Conservation (phyloP, 2,329 filamentous ascomycete species). For the Pseudocercospora cruenta region DNA sequence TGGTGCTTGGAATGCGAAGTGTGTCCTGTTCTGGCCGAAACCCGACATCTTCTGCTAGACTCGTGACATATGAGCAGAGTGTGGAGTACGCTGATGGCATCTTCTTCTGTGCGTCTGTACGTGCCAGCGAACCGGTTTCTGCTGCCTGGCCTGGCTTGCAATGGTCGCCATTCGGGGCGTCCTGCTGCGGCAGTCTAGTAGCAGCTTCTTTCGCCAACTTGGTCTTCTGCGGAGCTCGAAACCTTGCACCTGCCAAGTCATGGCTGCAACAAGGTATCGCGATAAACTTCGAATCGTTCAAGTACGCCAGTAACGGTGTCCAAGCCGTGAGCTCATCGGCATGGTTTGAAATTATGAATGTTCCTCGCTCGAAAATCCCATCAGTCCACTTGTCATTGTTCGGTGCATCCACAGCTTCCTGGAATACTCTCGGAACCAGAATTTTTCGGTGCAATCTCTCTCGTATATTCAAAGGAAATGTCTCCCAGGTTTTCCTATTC, state of each 20-base stretch:
- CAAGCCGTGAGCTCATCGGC: slow-evolving; percentile 94
- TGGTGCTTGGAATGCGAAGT: slow-evolving; percentile 86
- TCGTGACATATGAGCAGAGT: slow-evolving; percentile 76
- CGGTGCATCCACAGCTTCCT: slow-evolving; percentile 4
- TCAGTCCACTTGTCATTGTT: slow-evolving; percentile 42
- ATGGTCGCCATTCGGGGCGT: neutral
- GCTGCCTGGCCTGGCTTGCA: slow-evolving; percentile 31
- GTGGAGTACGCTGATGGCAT: slow-evolving; percentile 76
- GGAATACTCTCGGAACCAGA: slow-evolving; percentile 60
- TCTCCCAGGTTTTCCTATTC: slow-evolving; percentile 79
- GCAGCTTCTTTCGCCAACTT: slow-evolving; percentile 17
- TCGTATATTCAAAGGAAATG: slow-evolving; percentile 61
- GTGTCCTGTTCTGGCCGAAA: slow-evolving; percentile 81
- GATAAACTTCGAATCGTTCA: slow-evolving; percentile 79
- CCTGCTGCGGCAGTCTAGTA: slow-evolving; percentile 31
- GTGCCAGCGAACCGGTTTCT: slow-evolving; percentile 41
- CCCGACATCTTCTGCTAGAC: slow-evolving; percentile 71
- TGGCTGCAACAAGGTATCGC: slow-evolving; percentile 96
- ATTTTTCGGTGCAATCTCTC: slow-evolving; percentile 61
- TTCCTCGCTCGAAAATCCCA: slow-evolving; percentile 69
- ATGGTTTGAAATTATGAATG: slow-evolving; percentile 96
- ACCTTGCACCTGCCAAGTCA: slow-evolving; percentile 73
- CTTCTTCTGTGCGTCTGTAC: slow-evolving; percentile 37
- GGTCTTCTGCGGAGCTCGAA: slow-evolving; percentile 59
- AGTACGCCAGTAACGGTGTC: slow-evolving; percentile 84